Evolutionary conservation across 2,329 filamentous ascomycete species (phyloP).

Genomic region (Tricladium varicosporioides): DNA sequence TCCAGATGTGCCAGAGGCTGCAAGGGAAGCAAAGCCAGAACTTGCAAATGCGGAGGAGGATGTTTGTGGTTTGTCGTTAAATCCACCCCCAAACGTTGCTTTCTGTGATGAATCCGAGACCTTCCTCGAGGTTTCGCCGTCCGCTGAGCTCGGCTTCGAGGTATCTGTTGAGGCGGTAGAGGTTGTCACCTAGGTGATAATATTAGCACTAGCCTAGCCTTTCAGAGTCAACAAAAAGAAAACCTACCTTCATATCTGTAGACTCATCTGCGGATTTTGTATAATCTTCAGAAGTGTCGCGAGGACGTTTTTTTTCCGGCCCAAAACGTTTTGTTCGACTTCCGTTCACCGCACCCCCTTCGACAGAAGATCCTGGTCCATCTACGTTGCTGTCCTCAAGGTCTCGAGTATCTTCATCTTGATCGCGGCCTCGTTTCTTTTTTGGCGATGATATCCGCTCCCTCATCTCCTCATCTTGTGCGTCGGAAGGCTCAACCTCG

Average conservation of each 20-base stretch:
- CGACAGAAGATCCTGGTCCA: conserved; percentile 39
- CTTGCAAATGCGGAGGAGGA: conserved; percentile 63
- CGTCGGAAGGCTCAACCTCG: conserved; percentile 37
- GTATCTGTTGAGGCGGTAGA: conserved; percentile 4
- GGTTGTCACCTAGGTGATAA: conserved; percentile 12
- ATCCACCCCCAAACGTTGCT: conserved; percentile 20
- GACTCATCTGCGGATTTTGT: conserved; percentile 27
- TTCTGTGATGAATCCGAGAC: conserved; percentile 16
- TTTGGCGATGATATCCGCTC: conserved; percentile 59
- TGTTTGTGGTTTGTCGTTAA: conserved; percentile 39
- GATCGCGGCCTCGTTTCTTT: conserved; percentile 54
- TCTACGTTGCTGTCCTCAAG: conserved; percentile 29
- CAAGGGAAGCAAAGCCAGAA: conserved; percentile 67
- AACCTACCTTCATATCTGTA: conserved; percentile 22
- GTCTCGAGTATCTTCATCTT: conserved; percentile 45
- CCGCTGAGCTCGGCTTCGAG: conserved; percentile 7
- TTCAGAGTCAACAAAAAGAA: background rate
- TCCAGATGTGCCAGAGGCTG: conserved; percentile 58
- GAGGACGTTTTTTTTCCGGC: conserved; percentile 64
- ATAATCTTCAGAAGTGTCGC: conserved; percentile 43
- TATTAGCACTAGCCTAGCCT: conserved; percentile 8
- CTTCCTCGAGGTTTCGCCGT: conserved; percentile 11
- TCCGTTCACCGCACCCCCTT: conserved; percentile 39
- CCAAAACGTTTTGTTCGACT: conserved; percentile 45
- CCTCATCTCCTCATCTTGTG: conserved; percentile 41